Conservation (phyloP, 2,329 filamentous ascomycete species). For the Aspergillus neoniger region DNA sequence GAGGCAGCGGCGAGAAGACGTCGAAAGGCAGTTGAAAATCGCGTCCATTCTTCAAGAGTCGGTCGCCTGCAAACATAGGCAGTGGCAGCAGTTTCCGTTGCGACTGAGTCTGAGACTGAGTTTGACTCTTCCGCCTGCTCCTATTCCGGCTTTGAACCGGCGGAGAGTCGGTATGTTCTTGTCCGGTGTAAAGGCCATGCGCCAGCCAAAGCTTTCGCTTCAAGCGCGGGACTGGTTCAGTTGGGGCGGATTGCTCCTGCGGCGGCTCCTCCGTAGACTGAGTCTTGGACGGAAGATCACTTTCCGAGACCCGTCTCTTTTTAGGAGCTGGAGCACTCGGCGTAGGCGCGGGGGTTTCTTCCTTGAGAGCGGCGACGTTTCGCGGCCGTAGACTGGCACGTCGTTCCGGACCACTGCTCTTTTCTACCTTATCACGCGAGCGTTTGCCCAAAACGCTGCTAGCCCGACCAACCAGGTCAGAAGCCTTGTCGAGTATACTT, state of each 20-base stretch:
- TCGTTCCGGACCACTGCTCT: conserved; percentile 57
- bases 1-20: conserved; percentile 81
- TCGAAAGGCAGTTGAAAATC: conserved; percentile 90
- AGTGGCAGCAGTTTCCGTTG: conserved; percentile 61
- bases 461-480: conserved; percentile 52
- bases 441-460: conserved; percentile 62
- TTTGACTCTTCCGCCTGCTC: conserved; percentile 34
- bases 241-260: conserved; percentile 24
- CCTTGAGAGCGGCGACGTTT: conserved; percentile 30
- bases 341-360: conserved; percentile 21
- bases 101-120: conserved; percentile 28
- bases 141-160: conserved; percentile 53
- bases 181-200: conserved; percentile 85
- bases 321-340: conserved; percentile 39
- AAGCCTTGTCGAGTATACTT: conserved; percentile 44
- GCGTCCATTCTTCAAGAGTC: conserved; percentile 68
- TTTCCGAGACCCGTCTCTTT: conserved; percentile 46
- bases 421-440: conserved; percentile 57
- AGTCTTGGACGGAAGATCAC: conserved; percentile 30
- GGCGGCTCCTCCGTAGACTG: conserved; percentile 21
- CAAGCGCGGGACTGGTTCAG: conserved; percentile 27
- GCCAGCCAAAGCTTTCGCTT: conserved; percentile 73
- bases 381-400: conserved; percentile 61
- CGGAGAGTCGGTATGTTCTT: conserved; percentile 57
- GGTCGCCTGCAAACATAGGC: conserved; percentile 76